Base-by-base conservation (phyloP, 2,329 filamentous ascomycete genomes). In the Botrytis paeoniae region DNA sequence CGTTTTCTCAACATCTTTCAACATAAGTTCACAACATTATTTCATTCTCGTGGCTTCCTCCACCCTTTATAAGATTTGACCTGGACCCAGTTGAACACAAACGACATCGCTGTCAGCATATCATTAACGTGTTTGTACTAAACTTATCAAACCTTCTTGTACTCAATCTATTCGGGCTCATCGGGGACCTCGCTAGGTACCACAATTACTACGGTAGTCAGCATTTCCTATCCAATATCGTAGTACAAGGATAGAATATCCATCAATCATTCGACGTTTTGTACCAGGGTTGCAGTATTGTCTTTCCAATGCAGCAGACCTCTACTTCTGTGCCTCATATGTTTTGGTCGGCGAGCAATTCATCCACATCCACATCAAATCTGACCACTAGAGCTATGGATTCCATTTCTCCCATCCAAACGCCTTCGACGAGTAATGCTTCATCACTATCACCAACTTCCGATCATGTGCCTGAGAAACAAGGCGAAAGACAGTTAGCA, bases 271-370 rank as follows among this genome's bases (percentile, higher is more conserved):
- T 70, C 64, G 65, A 69, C 57, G 35, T 16, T 70, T 35, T 59
- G 29, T 70, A 43, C 71, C 35, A 60, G 66, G 64, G 65, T 73
- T 62, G 48, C 51, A 54, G 54, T 45, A 14, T 72, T 60, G 43
- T 35, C 45, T 41, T 69, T 20, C 45, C 48, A 69, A 68, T 73
- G 63, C 66, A 73, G 69, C 63, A 66, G 66, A 65, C 72, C 65
- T 71, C 73, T 70, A 71, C 66, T 66, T 72, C 51, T 66, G 70
- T 71, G 74, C 71, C 63, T 66, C 71, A 71, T 64, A 61, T 75
- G 73, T 76, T 73, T 75, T 76, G 76, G 76, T 77, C 75, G 76
- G 73, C 76, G 75, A 77, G 59, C 73, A 73, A 73, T 71, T 65
- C 69, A 54, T 65, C 69, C 69, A 71, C 69, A 65, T 59, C 70